phyloP scores from a whole-genome alignment of 75 land plant species.

The Picea sitchensis region DNA sequence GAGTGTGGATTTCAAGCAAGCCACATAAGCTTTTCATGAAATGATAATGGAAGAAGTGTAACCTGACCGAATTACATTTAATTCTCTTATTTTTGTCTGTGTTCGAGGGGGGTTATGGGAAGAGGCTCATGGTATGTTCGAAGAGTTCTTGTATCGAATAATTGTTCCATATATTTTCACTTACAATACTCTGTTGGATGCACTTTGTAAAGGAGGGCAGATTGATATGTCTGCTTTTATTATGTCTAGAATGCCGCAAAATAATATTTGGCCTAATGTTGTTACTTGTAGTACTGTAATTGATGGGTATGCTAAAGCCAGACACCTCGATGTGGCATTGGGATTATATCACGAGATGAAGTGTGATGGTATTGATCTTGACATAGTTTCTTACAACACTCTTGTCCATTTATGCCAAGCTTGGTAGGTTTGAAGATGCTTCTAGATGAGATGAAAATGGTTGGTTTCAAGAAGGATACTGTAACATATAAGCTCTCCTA shows the following conservation, averaged over 20 bases:
- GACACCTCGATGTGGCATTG: conserved; percentile 64
- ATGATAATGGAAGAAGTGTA: conserved; percentile 75
- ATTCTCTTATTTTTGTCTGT: conserved; percentile 87
- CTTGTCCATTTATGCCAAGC: conserved; percentile 76
- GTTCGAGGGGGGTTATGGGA: conserved; percentile 82
- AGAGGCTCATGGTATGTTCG: conserved; percentile 54
- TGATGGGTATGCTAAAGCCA: conserved; percentile 87
- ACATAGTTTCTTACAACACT: conserved; percentile 86
- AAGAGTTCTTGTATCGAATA: conserved; percentile 70
- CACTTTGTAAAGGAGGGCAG: conserved; percentile 81
- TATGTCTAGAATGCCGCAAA: conserved; percentile 65
- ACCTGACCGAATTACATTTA: conserved; percentile 92
- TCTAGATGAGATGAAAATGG: conserved; percentile 72
- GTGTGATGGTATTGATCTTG: conserved; percentile 50
- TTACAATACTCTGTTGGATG: conserved; percentile 88
- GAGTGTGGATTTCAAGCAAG: conserved; percentile 60
- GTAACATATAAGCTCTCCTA: conserved; percentile 94
- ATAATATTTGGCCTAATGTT: conserved; percentile 66
- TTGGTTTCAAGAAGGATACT: conserved; percentile 77
- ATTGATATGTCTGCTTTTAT: conserved; percentile 77
- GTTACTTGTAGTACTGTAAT: conserved; percentile 92
- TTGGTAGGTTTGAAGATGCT: conserved; percentile 87
- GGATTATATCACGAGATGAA: conserved; percentile 78
- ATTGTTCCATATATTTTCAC: conserved; percentile 88
- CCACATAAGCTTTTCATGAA: conserved; percentile 54